Base-by-base conservation (phyloP, 768 basidiomycete genomes). In the Collybia sp. region DNA sequence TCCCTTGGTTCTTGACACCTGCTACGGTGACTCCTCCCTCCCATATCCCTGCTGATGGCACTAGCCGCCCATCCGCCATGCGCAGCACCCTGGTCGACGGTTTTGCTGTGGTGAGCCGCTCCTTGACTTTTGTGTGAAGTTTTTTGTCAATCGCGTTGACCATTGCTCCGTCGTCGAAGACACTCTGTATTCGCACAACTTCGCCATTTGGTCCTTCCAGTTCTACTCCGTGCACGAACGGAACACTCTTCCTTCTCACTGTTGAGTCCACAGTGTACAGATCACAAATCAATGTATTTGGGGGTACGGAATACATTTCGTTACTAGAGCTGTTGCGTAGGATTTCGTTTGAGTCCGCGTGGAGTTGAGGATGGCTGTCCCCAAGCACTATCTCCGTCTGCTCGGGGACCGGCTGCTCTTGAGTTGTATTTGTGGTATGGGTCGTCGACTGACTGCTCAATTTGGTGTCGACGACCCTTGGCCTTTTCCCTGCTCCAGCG, bases 171-270 rank as follows among this genome's bases (percentile, higher is more conserved):
- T 44, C 48, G 25, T 59, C 56, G 1, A 50, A 37, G 1, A 50
- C 16, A 11, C 43, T 51, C 0, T 43, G 17, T 9, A 54, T 38
- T 10, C 50, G 17, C 2, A 40, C 50, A 16, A 38, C 16, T 15
- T 57, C 53, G 0, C 58, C 58, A 8, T 41, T 16, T 4, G 54
- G 53, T 16, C 58, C 46, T 1, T 52, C 35, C 16, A 57, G 11
- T 16, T 42, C 37, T 6, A 51, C 37, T 33, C 38, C 25, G 12
- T 44, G 41, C 18, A 51, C 40, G 20, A 51, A 51, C 17, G 46
- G 45, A 8, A 25, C 25, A 25, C 25, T 25, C 3, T 25, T 25
- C 25, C 8, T 25, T 8, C 25, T 25, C 25, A 25, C 25, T 25
- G 25, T 25, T 25, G 25, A 25, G 8, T 25, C 25, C 25, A 25